Evolutionary conservation across 2,329 filamentous ascomycete genomes (phyloP), one percentile per base, ranked within the genome.

Genomic region (Rutstroemia sp.): DNA sequence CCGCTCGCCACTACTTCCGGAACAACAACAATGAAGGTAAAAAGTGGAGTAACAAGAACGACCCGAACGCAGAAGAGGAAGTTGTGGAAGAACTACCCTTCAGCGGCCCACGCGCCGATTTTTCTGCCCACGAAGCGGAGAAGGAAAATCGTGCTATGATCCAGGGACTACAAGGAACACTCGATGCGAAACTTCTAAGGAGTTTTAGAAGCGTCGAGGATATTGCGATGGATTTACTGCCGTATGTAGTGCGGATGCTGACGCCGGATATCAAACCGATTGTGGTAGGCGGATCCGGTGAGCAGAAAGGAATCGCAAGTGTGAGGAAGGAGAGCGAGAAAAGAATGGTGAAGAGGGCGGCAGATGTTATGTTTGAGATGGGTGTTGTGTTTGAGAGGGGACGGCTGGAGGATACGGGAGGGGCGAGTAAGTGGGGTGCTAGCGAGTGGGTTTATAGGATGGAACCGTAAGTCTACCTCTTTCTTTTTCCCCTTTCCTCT

Each of bases 261-360:
- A 87, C 89, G 0, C 94, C 94, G 0, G 88, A 92, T 57, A 85
- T 99, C 46, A 96, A 94, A 69, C 94, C 94, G 0, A 89, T 97
- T 3, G 80, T 96, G 8, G 83, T 97, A 1, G 81, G 79, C n/a
- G 84, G 84, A 34, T 82, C 83, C 54, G 83, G 83, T 30, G 80
- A 81, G 17, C 77, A 81, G 63, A 78, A 77, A 27, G 80, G 83
- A 8, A 86, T 85, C 6, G 92, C 92, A 0, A 95, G 89, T 63
- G 92, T 99, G 1, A 83, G 94, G 41, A 92, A 89, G 69, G 90
- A 95, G 39, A 81, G 78, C 1, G 94, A 99, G 69, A 91, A 90
- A 64, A 76, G 73, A 12, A 89, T 96, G 71, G 87, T 99, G 14
- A 80, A 79, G 64, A 80, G 89, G 27, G 88, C 92, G 0, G 89